Conservation (phyloP, 768 basidiomycete species). For the Pleurotus eryngii region DNA sequence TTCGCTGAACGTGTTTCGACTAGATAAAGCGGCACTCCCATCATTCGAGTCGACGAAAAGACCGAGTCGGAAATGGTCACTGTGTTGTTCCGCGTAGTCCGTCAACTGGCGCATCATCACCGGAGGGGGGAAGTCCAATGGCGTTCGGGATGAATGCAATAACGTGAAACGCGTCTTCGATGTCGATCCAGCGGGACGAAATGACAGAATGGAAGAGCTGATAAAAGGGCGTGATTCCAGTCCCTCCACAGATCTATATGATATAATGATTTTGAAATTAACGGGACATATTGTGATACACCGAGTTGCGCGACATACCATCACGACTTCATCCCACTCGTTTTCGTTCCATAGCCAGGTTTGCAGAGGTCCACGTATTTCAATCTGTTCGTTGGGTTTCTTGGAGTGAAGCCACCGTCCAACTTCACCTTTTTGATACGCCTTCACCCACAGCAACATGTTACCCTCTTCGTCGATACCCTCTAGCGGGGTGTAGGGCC, state of each 20-base stretch:
- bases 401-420: conserved; percentile 80
- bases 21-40: conserved; percentile 17
- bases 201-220: conserved; percentile 67
- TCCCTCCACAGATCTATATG: conserved; percentile 78
- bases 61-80: conserved; percentile 52
- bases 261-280: not conserved
- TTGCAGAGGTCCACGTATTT: conserved; percentile 71
- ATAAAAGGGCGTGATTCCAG: conserved; percentile 83
- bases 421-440: conserved; percentile 75
- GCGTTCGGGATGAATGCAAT: conserved; percentile 64
- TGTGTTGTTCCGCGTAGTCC: conserved; percentile 43
- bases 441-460: conserved; percentile 81
- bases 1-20: conserved; percentile 26
- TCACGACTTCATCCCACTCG: conserved; percentile 74
- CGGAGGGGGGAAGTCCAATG: conserved; percentile 67
- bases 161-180: conserved; percentile 61
- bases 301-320: conserved; percentile 45
- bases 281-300: not conserved
- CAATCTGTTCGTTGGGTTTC: conserved; percentile 60
- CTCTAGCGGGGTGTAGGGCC: conserved; percentile 79
- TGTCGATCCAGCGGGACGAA: conserved; percentile 11
- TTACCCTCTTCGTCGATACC: conserved; percentile 64
- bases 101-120: conserved; percentile 52
- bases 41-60: conserved; percentile 62
- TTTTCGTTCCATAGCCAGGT: conserved; percentile 60